Evolutionary conservation across 1,284 basidiomycete species (phyloP).

Genomic region (Tremellales sp.): DNA sequence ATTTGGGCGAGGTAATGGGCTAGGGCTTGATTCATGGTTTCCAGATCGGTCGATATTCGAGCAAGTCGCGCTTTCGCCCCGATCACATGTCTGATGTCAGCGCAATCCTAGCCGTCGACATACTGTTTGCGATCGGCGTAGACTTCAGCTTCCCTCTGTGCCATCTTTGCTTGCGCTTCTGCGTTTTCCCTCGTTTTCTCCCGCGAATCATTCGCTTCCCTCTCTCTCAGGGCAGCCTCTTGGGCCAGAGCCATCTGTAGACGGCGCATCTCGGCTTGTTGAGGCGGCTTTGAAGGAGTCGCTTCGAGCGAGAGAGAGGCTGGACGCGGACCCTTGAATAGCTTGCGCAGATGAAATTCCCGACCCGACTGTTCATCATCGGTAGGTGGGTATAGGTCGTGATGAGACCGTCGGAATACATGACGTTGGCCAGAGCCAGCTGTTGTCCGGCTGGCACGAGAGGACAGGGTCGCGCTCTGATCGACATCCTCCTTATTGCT

Average conservation of each 20-base stretch:
- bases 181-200: slow-evolving; percentile 17
- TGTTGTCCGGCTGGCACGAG: neutral
- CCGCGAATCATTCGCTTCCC: slow-evolving; percentile 16
- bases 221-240: slow-evolving; percentile 23
- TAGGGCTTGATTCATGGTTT: slow-evolving; percentile 23
- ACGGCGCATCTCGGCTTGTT: slow-evolving; percentile 16
- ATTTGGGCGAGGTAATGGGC: slow-evolving; percentile 29
- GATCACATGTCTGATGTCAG: no score
- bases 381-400: slow-evolving; percentile 5
- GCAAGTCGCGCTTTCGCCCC: slow-evolving; percentile 1
- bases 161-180: slow-evolving; percentile 17
- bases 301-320: neutral
- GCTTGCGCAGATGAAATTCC: slow-evolving; percentile 24
- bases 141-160: slow-evolving; percentile 22
- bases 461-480: neutral
- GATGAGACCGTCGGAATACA: slow-evolving; percentile 9
- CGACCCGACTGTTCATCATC: slow-evolving; percentile 19
- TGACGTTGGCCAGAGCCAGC: slow-evolving; percentile 51
- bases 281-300: neutral
- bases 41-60: slow-evolving; percentile 10
- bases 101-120: slow-evolving; percentile 15
- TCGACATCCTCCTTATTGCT: neutral
- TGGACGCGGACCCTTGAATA: slow-evolving; percentile 28
- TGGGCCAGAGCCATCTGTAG: slow-evolving; percentile 17
- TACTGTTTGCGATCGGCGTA: slow-evolving; percentile 26